phyloP scores from a whole-genome alignment of 2,329 filamentous ascomycete species.

The Byssoonygena ceratinophila region DNA sequence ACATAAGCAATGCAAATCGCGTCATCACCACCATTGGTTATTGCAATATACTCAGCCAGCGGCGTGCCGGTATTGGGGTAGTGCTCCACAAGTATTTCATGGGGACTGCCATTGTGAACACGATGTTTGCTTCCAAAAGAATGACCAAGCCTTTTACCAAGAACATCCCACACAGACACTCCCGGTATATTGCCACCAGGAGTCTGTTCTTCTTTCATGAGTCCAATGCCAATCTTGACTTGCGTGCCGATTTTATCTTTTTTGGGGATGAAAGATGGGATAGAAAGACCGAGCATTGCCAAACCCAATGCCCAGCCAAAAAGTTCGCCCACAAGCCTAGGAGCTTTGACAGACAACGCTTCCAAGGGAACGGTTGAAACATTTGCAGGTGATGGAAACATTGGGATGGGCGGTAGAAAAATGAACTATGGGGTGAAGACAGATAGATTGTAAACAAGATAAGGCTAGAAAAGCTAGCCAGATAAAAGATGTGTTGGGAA shows the following conservation, averaged over 20 bases:
- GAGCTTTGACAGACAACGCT: too few species aligned
- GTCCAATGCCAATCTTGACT: not conserved
- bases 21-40: slow-evolving; percentile 1
- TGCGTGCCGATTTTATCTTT: not conserved
- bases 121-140: not conserved
- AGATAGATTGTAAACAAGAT: too few species aligned
- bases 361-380: not conserved
- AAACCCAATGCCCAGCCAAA: not conserved
- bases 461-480: too few species aligned
- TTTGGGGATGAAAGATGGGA: not conserved
- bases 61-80: not conserved
- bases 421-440: too few species aligned
- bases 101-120: not conserved
- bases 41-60: not conserved
- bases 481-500: too few species aligned
- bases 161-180: not conserved
- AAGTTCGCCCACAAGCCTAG: not conserved
- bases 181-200: not conserved
- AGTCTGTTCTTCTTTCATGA: not conserved
- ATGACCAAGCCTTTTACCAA: not conserved
- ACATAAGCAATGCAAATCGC: slow-evolving; percentile 5
- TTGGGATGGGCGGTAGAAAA: not conserved
- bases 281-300: not conserved
- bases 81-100: not conserved
- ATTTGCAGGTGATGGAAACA: not conserved